phyloP scores from a whole-genome alignment of 75 land plant species.

The Azolla pinnata region DNA sequence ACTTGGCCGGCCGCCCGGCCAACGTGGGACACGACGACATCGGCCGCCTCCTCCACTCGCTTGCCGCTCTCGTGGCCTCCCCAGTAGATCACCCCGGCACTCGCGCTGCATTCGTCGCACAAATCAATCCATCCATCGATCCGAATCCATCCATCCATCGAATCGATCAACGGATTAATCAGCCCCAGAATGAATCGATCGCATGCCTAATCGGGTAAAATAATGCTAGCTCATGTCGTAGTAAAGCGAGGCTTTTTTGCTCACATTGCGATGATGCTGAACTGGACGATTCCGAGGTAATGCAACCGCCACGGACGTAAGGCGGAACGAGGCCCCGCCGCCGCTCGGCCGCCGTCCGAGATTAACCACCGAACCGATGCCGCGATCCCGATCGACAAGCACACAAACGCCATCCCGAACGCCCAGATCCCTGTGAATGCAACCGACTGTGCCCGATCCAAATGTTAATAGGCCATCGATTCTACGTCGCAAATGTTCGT shows the following conservation, averaged over 20 bases:
- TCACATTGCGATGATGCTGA: conserved; percentile 4
- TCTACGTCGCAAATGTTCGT: no score
- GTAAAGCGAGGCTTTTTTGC: no score
- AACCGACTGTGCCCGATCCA: conserved; percentile 1
- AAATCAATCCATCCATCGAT: no score
- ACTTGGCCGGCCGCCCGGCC: conserved; percentile 4
- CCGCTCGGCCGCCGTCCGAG: no score
- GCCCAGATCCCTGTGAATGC: conserved; percentile 4
- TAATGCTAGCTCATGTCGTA: no score
- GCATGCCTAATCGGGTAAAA: no score
- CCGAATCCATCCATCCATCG: no score
- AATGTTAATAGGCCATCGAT: no score
- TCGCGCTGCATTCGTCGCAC: conserved; percentile 4
- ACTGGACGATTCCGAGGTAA: conserved; percentile 1
- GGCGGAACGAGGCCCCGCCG: no score
- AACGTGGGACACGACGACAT: conserved; percentile 2
- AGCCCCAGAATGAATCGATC: no score
- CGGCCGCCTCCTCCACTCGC: not conserved
- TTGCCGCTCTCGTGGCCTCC: conserved; percentile 7
- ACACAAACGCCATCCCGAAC: not conserved
- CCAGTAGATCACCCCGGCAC: conserved; percentile 6
- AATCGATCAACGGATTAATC: no score
- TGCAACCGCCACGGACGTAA: no score
- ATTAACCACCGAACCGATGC: not conserved
- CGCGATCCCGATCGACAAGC: not conserved